Conservation (phyloP, 1,139 yeast genomes). For the Kodamaea sp. region DNA sequence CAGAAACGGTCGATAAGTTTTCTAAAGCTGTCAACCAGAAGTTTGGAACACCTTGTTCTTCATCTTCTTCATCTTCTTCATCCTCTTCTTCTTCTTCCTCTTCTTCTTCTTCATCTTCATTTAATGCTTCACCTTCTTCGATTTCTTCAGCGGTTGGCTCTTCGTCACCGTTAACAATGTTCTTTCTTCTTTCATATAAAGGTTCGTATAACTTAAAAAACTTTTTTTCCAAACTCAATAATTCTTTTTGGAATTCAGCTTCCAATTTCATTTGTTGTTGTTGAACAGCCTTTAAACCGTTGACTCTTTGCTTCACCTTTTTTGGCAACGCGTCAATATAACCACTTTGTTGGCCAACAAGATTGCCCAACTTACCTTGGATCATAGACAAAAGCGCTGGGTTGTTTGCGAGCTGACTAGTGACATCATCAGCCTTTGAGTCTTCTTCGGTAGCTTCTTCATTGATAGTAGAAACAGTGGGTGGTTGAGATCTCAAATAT, state of each 20-base stretch:
- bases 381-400: constrained; percentile 82
- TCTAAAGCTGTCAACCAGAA: constrained; percentile 97
- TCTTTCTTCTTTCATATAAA: constrained; percentile 68
- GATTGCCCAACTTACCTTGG: constrained; percentile 80
- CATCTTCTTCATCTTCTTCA: constrained; percentile 38
- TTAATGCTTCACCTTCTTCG: constrained; percentile 68
- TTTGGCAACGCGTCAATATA: constrained; percentile 79
- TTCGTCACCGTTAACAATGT: constrained; percentile 63
- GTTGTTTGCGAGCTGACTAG: constrained; percentile 59
- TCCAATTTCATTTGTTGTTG: constrained; percentile 77
- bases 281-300: constrained; percentile 84
- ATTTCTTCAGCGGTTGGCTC: constrained; percentile 82
- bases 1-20: constrained; percentile 77
- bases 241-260: constrained; percentile 86
- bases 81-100: constrained; percentile 45
- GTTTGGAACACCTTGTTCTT: constrained; percentile 74
- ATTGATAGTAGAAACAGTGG: constrained; percentile 71
- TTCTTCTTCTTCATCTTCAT: constrained; percentile 21
- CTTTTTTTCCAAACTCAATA: constrained; percentile 81
- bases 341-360: constrained; percentile 85
- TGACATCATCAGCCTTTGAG: constrained; percentile 18
- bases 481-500: constrained; percentile 66
- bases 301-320: constrained; percentile 69
- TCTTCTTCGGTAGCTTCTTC: constrained; percentile 50
- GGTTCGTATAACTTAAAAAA: constrained; percentile 74